Evolutionary conservation across 768 basidiomycete species (phyloP), one percentile per base, ranked within the genome.

Genomic region (Termitomyces sp.): DNA sequence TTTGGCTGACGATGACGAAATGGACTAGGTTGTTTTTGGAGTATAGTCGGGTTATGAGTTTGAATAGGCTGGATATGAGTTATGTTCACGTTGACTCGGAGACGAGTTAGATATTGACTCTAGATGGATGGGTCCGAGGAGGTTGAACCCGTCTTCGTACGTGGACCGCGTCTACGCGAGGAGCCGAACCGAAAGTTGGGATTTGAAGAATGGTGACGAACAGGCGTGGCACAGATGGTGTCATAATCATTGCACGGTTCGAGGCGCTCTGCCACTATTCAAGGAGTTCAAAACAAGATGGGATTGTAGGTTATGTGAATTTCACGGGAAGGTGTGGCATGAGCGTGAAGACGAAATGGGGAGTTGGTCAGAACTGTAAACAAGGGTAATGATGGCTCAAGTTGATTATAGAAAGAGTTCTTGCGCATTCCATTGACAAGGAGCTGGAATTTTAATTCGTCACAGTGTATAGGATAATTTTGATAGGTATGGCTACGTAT

Each of bases 31-130:
- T 87, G 53, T 77, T 81, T 33, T 68, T 86, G 38, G 86, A 85
- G 70, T 86, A 83, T 65, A 78, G 79, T 0, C 78, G 84, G 0
- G 76, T 86, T 22, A 77, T 79, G 79, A 83, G 76, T 62, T 28
- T 67, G 12, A 77, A 86, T 58, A 71, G 84, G 56, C 73, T 75
- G 1, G 69, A 68, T 42, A 83, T 83, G 81, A 66, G 72, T 24
- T 79, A 64, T 55, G 44, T 56, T 40, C 62, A 56, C 58, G 58
- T 1, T 35, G 38, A 40, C 8, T 33, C 32, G 32, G 49, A 18
- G 18, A 11, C 16, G 49, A 33, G 49, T 18, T 40, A n/a, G 16
- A 40, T 54, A 16, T 24, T 48, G 16, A 5, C 44, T n/a, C 4
- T 44, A n/a, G n/a, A 44, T 44, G 9, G 42, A 20, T 20, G 40